phyloP scores from a whole-genome alignment of 805 yeast genomes.

The Wickerhamomyces subpelliculosus region DNA sequence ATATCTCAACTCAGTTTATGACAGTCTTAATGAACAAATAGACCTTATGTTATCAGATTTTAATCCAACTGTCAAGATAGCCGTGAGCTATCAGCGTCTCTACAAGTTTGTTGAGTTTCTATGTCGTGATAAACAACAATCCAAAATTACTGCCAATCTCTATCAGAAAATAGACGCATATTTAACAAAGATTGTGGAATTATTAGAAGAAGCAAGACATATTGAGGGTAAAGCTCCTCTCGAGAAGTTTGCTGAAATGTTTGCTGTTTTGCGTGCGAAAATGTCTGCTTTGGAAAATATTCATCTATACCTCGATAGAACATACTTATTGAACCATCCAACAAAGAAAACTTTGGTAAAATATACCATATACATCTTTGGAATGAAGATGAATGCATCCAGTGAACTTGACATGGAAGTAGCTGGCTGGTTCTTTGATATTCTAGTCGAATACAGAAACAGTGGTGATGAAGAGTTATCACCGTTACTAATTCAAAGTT shows the following conservation, averaged over 20 bases:
- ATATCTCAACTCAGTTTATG: not conserved
- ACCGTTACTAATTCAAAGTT: not conserved
- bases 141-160: conserved; percentile 9
- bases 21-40: conserved; percentile 1
- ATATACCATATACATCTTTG: not conserved
- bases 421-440: too few species aligned
- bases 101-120: conserved; percentile 21
- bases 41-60: not conserved
- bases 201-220: not conserved
- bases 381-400: not conserved
- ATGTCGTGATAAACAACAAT: conserved; percentile 16
- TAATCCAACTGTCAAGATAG: conserved; percentile 1
- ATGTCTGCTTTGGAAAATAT: conserved; percentile 8
- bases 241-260: conserved; percentile 4
- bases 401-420: too few species aligned
- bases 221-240: not conserved
- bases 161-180: conserved; percentile 5
- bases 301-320: conserved; percentile 17
- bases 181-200: not conserved
- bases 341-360: conserved; percentile 12
- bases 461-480: not conserved
- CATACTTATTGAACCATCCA: conserved; percentile 20
- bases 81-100: conserved; percentile 5
- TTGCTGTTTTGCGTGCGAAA: conserved; percentile 5
- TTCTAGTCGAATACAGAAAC: not conserved